Percentiles rank a stretch among this genome's conserved stretches.
phyloP scores from a whole-genome alignment of 345 rosid species.

The Reutealis trisperma region DNA sequence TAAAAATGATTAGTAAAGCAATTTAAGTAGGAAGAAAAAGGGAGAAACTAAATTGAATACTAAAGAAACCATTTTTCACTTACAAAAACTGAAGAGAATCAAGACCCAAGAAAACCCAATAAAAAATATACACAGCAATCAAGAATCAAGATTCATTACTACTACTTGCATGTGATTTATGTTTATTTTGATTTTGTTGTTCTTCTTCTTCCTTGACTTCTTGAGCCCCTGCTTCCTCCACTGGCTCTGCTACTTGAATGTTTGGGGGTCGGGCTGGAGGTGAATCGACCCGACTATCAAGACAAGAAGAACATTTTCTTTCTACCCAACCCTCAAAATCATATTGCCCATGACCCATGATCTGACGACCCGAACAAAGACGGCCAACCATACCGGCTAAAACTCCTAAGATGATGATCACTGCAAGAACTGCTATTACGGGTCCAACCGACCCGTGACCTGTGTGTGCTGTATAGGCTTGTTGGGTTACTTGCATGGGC shows the following conservation, averaged over 20 bases:
- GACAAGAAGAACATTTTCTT: conserved; percentile 64
- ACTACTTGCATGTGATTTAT: conserved; percentile 24
- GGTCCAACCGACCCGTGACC: conserved; percentile 63
- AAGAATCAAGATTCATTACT: conserved; percentile 25
- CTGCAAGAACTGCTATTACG: conserved; percentile 64
- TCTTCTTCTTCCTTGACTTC: conserved; percentile 35
- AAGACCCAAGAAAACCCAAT: background rate
- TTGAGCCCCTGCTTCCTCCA: conserved; percentile 18
- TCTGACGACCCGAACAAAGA: conserved; percentile 56
- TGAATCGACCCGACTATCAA: conserved; percentile 50
- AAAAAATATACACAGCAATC: background rate
- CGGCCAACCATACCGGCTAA: conserved; percentile 66
- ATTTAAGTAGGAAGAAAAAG: background rate
- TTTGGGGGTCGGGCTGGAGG: conserved; percentile 31
- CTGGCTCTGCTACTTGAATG: conserved; percentile 29
- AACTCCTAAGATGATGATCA: conserved; percentile 56
- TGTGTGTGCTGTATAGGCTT: conserved; percentile 37
- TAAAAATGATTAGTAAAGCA: background rate
- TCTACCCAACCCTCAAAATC: conserved; percentile 72
- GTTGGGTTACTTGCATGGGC: conserved; percentile 30
- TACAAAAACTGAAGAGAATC: background rate
- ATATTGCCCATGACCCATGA: conserved; percentile 54
- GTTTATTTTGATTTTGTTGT: conserved; percentile 7
- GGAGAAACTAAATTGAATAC: background rate
- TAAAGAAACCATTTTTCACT: conserved; percentile 4